Conservation (phyloP, 331 rosid genomes). For the Phaseolus coccineus region DNA sequence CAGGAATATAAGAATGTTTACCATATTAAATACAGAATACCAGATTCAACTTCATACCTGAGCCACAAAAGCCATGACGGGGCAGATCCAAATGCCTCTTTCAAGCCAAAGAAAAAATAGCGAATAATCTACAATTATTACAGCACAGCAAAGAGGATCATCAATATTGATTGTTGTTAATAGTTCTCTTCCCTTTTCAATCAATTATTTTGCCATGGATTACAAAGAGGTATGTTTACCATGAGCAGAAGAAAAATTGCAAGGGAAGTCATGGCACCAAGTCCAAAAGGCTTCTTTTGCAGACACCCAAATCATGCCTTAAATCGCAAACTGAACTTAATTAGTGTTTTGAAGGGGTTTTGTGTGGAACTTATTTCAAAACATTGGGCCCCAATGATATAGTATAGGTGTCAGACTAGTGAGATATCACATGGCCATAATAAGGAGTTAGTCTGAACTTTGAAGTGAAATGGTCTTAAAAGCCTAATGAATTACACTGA, state of each 20-base stretch:
- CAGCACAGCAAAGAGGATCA: background rate
- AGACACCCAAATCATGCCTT: background rate
- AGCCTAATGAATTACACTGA: no score
- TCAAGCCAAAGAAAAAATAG: slow-evolving; percentile 78
- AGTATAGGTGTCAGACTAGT: no score
- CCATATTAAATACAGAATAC: background rate
- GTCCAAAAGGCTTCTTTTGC: background rate
- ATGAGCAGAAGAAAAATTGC: slow-evolving; percentile 6
- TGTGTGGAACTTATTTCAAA: no score
- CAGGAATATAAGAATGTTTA: slow-evolving; percentile 19
- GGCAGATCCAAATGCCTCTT: slow-evolving; percentile 77
- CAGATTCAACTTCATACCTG: slow-evolving; percentile 55
- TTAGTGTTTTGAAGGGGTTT: no score
- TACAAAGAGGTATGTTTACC: slow-evolving; percentile 12
- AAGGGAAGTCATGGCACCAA: background rate
- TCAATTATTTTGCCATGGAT: background rate
- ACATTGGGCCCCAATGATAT: no score
- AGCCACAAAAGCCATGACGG: slow-evolving; percentile 95
- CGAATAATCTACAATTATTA: slow-evolving; percentile 71
- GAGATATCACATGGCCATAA: no score
- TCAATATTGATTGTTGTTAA: slow-evolving; percentile 9
- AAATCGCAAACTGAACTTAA: background rate
- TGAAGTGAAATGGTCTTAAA: no score
- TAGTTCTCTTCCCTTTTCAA: background rate
- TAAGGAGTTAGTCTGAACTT: no score